These are phyloP conservation scores for Cylindrotheca closterium DNA, from an alignment of 108 stramenopile genomes.

Conservation along the genomic window DNA sequence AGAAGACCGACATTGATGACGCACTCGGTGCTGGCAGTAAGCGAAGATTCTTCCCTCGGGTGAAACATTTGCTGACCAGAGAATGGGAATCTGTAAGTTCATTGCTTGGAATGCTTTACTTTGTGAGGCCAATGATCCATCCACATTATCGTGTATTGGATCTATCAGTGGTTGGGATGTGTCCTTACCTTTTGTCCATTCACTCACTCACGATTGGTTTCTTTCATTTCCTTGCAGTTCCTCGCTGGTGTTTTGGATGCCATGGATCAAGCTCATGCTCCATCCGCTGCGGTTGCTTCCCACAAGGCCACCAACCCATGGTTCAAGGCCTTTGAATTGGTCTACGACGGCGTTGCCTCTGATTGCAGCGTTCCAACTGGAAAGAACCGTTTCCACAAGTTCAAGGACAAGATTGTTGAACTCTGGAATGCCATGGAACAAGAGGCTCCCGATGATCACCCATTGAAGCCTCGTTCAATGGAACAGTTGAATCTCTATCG, in stretches of 20 bases:
- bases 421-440: slow-evolving; percentile 35
- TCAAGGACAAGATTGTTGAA: slow-evolving; percentile 56
- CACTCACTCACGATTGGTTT: not conserved
- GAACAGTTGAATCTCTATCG: slow-evolving; percentile 22
- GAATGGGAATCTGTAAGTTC: slow-evolving; percentile 37
- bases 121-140: not conserved
- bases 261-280: slow-evolving; percentile 30
- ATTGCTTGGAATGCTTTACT: not conserved
- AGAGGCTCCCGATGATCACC: slow-evolving; percentile 20
- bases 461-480: slow-evolving; percentile 11
- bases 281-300: slow-evolving; percentile 21
- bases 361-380: slow-evolving; percentile 37
- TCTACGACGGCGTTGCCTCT: slow-evolving; percentile 32
- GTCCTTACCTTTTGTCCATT: slow-evolving; percentile 2
- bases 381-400: slow-evolving; percentile 53
- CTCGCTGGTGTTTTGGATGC: slow-evolving; percentile 29
- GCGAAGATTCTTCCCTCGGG: slow-evolving; percentile 37
- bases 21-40: slow-evolving; percentile 2
- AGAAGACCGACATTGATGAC: slow-evolving; percentile 6
- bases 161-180: not conserved
- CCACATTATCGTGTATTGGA: not conserved
- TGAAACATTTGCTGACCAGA: slow-evolving; percentile 35
- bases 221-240: slow-evolving; percentile 11
- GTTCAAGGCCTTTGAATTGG: slow-evolving; percentile 36
- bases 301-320: slow-evolving; percentile 35